These are phyloP conservation scores for Volvox africanus DNA, from an alignment of 139 green algal genomes.

Conservation along the genomic window DNA sequence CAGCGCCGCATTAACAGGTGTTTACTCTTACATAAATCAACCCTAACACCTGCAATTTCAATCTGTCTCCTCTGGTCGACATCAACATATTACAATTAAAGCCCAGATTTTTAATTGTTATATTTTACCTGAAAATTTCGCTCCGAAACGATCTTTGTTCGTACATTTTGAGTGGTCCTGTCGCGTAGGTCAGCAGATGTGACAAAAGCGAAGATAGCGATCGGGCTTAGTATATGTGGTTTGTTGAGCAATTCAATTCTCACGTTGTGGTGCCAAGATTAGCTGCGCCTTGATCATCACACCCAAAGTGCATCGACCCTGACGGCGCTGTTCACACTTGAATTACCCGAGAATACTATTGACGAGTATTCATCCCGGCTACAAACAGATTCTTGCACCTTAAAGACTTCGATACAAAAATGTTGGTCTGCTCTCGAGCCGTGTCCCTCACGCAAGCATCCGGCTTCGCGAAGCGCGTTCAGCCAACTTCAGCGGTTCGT, in stretches of 20 bases:
- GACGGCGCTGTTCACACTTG: not conserved
- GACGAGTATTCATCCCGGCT: not conserved
- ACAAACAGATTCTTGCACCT: not conserved
- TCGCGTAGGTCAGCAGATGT: not conserved
- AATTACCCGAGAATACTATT: not conserved
- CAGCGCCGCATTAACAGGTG: too few species aligned
- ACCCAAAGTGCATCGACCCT: not conserved
- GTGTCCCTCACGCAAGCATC: not conserved
- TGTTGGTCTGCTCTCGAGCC: not conserved
- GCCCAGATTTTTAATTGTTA: too few species aligned
- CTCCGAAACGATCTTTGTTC: constrained; percentile 14
- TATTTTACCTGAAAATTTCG: not conserved
- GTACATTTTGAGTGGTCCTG: not conserved
- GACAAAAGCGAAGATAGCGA: too few species aligned
- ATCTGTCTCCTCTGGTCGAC: too few species aligned
- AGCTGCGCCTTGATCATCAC: not conserved
- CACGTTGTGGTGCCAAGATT: not conserved
- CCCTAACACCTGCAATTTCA: too few species aligned
- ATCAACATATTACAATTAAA: too few species aligned
- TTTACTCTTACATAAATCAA: too few species aligned
- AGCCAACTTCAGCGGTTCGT: not conserved
- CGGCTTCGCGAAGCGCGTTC: not conserved
- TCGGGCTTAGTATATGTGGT: not conserved
- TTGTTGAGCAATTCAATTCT: not conserved
- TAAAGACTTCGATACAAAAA: not conserved